These are phyloP conservation scores for Oxyria digyna DNA, from an alignment of 148 eudicot species.

Conservation along the genomic window DNA sequence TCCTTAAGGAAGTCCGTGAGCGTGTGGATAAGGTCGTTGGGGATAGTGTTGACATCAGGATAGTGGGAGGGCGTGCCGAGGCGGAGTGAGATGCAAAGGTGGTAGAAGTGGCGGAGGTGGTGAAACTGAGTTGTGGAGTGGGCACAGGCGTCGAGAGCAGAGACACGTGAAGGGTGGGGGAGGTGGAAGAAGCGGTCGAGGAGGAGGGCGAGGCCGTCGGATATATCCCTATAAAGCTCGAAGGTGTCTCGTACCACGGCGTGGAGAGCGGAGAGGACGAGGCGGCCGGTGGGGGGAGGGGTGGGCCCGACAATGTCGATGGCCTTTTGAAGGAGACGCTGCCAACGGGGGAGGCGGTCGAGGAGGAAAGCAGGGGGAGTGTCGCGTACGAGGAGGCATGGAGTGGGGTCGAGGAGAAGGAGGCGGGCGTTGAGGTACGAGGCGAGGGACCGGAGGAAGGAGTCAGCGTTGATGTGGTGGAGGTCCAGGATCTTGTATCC, in stretches of 20 bases:
- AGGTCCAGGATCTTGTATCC: conserved; percentile 26
- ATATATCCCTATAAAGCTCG: conserved; percentile 42
- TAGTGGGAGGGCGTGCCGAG: conserved; percentile 51
- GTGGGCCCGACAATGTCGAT: conserved; percentile 47
- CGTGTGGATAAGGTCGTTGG: conserved; percentile 46
- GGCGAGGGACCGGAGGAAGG: conserved; percentile 58
- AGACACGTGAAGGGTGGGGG: conserved; percentile 33
- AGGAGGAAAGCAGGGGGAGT: conserved; percentile 47
- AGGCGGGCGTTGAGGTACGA: conserved; percentile 48
- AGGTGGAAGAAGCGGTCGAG: conserved; percentile 58
- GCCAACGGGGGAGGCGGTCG: conserved; percentile 34
- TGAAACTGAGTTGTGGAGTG: conserved; percentile 66
- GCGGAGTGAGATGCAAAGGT: conserved; percentile 40
- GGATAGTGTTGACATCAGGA: conserved; percentile 55
- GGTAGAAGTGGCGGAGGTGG: conserved; percentile 54
- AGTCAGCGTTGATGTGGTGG: conserved; percentile 34
- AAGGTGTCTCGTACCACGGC: conserved; percentile 58
- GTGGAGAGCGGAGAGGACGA: conserved; percentile 49
- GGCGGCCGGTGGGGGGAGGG: conserved; percentile 16
- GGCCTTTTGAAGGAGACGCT: conserved; percentile 60
- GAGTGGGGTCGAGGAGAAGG: conserved; percentile 27
- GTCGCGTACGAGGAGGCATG: no score
- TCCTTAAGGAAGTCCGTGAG: conserved; percentile 65
- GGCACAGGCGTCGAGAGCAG: conserved; percentile 36
- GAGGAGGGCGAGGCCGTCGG: conserved; percentile 39